These are phyloP conservation scores for Botrytis byssoidea DNA, from an alignment of 2,329 filamentous ascomycete genomes.

Conservation along the genomic window DNA sequence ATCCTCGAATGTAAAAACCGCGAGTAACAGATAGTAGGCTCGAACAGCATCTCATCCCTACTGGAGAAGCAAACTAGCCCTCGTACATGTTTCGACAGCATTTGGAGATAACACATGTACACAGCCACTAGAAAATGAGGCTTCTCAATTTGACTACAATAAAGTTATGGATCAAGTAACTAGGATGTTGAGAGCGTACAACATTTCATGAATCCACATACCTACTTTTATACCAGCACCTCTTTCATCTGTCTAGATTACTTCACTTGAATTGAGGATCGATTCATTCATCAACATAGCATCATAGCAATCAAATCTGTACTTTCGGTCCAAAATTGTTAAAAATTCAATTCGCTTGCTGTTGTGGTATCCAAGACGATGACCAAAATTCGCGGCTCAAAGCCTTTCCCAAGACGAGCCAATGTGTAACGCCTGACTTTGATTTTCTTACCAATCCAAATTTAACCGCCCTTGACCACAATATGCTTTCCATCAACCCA, in stretches of 20 bases:
- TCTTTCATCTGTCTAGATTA: neutral
- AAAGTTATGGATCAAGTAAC: neutral
- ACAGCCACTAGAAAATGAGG: neutral
- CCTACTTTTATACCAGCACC: neutral
- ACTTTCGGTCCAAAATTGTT: neutral
- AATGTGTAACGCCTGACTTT: neutral
- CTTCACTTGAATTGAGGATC: neutral
- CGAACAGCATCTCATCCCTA: neutral
- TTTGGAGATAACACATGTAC: neutral
- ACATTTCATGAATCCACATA: neutral
- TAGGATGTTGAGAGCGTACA: neutral
- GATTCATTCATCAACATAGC: neutral
- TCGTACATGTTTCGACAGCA: neutral
- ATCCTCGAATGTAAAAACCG: too few species aligned
- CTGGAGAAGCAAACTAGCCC: neutral
- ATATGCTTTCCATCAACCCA: neutral
- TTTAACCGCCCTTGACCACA: neutral
- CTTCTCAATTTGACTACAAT: neutral
- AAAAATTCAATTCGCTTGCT: neutral
- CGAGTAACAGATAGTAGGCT: neutral
- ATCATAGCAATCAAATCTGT: neutral
- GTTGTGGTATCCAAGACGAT: slow-evolving; percentile 1
- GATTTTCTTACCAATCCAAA: neutral
- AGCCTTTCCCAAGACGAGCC: slow-evolving; percentile 5
- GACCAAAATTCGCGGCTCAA: neutral